Evolutionary conservation across 768 basidiomycete species (phyloP), one percentile per base, ranked within the genome.

Genomic region (Podaxis sp.): DNA sequence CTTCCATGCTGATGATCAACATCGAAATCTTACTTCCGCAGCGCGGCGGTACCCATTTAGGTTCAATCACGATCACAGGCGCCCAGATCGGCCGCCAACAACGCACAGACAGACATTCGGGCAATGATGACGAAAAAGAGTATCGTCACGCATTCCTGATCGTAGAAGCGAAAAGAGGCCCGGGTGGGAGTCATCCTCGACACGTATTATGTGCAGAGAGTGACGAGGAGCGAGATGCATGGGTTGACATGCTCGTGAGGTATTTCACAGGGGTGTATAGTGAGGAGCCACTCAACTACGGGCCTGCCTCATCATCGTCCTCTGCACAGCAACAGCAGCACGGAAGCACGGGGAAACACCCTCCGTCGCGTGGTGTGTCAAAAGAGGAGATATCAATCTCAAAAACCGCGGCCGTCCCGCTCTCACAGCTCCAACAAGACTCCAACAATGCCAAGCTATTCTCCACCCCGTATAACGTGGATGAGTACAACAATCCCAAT

Each of bases 151-250:
- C 97, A 1, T 98, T 99, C 77, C 86, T 99, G 65, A 93, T 99
- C 69, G 94, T 98, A 64, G 96, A 97, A 73, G 86, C 86, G 19
- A 91, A 86, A 74, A 90, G 85, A 65, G 85, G 82, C 2, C 86
- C 89, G 2, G 83, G 84, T 37, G 88, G 87, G 17, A 81, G 85
- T 53, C 86, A 85, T 68, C 80, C 90, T 33, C 85, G 93, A 17
- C 96, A 98, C 71, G 96, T 99, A 43, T 79, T 99, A 3, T 98
- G 97, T 70, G 97, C 97, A 0, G 94, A 97, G 76, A 97, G 93
- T 71, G 97, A 99, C 74, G 77, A 82, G 49, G 95, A 96, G 71
- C 83, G 97, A 50, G 97, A 99, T 72, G 84, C 80, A 61, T 99
- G 97, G 97, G 95, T 99, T 27, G 89, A 93, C 62, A 88, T 93